These are phyloP conservation scores for Stachybotrys chlorohalonatus DNA, from an alignment of 2,329 filamentous ascomycete species.

Conservation along the genomic window DNA sequence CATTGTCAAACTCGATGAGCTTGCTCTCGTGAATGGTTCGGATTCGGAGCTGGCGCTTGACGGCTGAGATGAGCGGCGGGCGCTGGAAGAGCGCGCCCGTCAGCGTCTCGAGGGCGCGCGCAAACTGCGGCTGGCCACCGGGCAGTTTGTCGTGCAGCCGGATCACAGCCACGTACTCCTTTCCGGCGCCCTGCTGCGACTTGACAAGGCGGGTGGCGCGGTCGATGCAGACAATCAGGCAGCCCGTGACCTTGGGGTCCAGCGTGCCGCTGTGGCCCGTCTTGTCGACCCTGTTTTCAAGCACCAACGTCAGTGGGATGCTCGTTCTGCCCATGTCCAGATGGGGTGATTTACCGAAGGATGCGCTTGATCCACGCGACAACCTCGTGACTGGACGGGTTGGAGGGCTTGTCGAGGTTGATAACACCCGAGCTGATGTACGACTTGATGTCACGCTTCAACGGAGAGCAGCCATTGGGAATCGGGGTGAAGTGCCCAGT, in stretches of 20 bases:
- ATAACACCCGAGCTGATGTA: conserved; percentile 97
- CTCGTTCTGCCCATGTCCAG: neutral
- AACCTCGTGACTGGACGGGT: conserved; percentile 96
- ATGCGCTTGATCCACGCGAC: conserved; percentile 99
- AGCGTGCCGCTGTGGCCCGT: conserved; percentile 97
- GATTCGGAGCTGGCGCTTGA: conserved; percentile 97
- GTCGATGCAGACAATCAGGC: conserved; percentile 91
- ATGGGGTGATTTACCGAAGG: conserved; percentile 49
- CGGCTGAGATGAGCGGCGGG: conserved; percentile 92
- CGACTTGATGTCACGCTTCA: conserved; percentile 91
- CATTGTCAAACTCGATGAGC: conserved; percentile 95
- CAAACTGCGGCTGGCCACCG: conserved; percentile 86
- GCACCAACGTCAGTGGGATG: neutral
- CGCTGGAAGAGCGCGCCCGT: conserved; percentile 90
- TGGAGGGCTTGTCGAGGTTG: conserved; percentile 80
- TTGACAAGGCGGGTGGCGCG: conserved; percentile 96
- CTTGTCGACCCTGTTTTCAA: conserved; percentile 54
- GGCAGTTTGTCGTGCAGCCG: conserved; percentile 92
- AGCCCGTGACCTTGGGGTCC: conserved; percentile 95
- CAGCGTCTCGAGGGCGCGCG: conserved; percentile 86
- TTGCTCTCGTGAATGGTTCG: conserved; percentile 97
- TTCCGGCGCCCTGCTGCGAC: conserved; percentile 96
- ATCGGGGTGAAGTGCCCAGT: conserved; percentile 97
- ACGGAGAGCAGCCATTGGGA: conserved; percentile 80
- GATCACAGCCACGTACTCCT: conserved; percentile 96